These are phyloP conservation scores for Wickerhamomyces silvicola DNA, from an alignment of 805 yeast genomes.

Conservation along the genomic window DNA sequence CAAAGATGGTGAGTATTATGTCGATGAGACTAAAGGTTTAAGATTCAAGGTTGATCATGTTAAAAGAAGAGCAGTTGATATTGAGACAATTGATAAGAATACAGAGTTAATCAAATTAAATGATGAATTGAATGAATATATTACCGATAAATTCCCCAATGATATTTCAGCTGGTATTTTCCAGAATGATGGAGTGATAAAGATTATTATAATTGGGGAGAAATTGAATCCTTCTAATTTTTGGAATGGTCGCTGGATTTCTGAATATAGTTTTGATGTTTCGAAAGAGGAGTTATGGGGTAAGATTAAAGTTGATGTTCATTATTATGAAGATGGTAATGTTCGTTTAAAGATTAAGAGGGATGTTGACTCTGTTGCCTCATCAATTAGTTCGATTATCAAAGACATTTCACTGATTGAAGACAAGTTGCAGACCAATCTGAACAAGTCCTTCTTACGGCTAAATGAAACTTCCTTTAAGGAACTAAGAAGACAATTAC, in stretches of 20 bases:
- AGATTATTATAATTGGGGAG: constrained; percentile 60
- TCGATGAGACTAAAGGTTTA: constrained; percentile 43
- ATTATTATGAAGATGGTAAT: constrained; percentile 94
- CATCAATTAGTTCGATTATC: constrained; percentile 41
- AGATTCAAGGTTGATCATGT: constrained; percentile 56
- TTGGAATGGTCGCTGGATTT: constrained; percentile 87
- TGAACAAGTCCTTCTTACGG: constrained; percentile 57
- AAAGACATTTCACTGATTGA: no score
- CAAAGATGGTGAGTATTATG: constrained; percentile 40
- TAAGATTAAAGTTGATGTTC: constrained; percentile 61
- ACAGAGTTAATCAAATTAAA: constrained; percentile 12
- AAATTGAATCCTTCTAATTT: constrained; percentile 68
- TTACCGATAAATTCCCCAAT: constrained; percentile 62
- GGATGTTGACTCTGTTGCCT: constrained; percentile 20
- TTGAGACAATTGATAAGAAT: constrained; percentile 34
- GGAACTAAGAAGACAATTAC: constrained; percentile 80
- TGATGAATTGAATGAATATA: constrained; percentile 35
- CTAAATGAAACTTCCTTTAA: constrained; percentile 81
- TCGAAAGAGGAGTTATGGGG: constrained; percentile 39
- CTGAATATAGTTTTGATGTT: constrained; percentile 45
- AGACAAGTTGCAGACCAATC: constrained; percentile 46
- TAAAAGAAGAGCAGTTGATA: constrained; percentile 41
- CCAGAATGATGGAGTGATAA: constrained; percentile 23
- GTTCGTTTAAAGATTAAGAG: constrained; percentile 61
- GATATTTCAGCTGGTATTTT: constrained; percentile 39